These are phyloP conservation scores for Penicillium sp. DNA, from an alignment of 2,329 filamentous ascomycete species.

Conservation along the genomic window DNA sequence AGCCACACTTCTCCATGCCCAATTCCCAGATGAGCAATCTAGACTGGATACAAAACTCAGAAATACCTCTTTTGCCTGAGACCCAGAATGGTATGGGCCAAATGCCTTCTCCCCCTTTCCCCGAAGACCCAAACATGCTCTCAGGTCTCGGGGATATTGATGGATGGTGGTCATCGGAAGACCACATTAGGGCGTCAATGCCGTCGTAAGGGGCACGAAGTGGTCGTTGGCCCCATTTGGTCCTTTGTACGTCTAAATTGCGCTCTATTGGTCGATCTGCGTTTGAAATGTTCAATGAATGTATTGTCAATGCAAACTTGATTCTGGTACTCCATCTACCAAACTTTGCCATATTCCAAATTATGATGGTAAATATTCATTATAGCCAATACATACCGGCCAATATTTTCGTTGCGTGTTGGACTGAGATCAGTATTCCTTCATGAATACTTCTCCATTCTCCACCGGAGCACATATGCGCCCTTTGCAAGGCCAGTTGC, in stretches of 20 bases:
- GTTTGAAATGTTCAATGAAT: no score
- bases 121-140: slow-evolving; percentile 18
- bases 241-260: no score
- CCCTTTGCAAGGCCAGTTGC: no score
- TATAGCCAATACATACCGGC: background rate
- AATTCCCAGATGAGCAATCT: slow-evolving; percentile 23
- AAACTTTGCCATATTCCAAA: background rate
- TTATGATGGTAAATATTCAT: background rate
- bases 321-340: no score
- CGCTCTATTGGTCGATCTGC: no score
- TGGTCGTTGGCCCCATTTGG: background rate
- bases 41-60: slow-evolving; percentile 33
- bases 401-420: no score
- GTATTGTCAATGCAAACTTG: no score
- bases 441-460: no score
- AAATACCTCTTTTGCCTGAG: slow-evolving; percentile 27
- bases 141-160: slow-evolving; percentile 31
- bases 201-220: no score
- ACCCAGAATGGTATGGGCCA: slow-evolving; percentile 12
- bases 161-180: slow-evolving; percentile 32
- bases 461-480: no score
- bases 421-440: no score
- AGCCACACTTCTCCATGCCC: slow-evolving; percentile 3
- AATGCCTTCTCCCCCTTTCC: slow-evolving; percentile 13
- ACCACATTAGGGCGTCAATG: slow-evolving; percentile 3